Evolutionary conservation across 768 basidiomycete genomes (phyloP), one percentile per base, ranked within the genome.

Genomic region (Fomitopsis serialis): DNA sequence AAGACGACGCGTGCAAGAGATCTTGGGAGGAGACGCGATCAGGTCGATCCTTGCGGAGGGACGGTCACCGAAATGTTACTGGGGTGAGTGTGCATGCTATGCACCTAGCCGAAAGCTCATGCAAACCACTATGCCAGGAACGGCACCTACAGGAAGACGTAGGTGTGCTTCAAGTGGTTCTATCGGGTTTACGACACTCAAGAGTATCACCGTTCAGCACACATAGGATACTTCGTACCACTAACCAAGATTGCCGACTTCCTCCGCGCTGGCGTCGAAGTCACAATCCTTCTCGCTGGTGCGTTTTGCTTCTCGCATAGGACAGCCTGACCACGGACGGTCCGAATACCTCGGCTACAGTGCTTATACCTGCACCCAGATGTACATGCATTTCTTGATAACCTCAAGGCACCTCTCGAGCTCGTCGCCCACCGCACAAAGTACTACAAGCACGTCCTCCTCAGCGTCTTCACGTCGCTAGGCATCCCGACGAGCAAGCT

Each of bases 191-290:
- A n/a, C n/a, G 45, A 32, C 40, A 52, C 53, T 50, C 52, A 52
- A 57, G 40, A 21, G 34, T 46, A 27, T 24, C 24, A 40, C 50
- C 23, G 13, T 54, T 42, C 62, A 98, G 96, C 96, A 7, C 97
- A 98, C 63, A 87, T 98, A 54, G 97, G 92, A 6, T 99, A 99
- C 77, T 96, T 97, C 67, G 96, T 96, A 0, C 85, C 97, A 2
- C 72, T 98, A 56, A 85, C 83, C 22, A 99, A 99, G 76, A 91
- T 99, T 53, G 92, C 94, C 9, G 96, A 98, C 73, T 98, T 99
- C 70, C 72, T 98, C 42, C 79, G 82, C 40, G 96, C 95, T 1
- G 95, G 85, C n/a, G 93, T 94, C 2, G 86, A 92, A 69, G 89
- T 89, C 61, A 55, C 50, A n/a, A 55, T 66, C 29, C 55, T 56